These are phyloP conservation scores for Penicillium nucicola DNA, from an alignment of 495 filamentous ascomycete species.

Conservation along the genomic window DNA sequence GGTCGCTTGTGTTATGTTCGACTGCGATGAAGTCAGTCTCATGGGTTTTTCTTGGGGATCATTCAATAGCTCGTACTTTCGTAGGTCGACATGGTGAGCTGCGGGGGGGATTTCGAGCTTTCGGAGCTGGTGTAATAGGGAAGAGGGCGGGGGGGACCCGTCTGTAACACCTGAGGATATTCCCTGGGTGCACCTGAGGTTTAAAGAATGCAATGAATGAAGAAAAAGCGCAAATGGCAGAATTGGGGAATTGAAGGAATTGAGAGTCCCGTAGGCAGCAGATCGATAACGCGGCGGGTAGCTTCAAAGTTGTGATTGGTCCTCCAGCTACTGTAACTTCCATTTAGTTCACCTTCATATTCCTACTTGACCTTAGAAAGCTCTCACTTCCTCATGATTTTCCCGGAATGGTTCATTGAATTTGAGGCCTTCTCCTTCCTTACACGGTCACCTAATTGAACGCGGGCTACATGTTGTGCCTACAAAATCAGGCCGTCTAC, in stretches of 20 bases:
- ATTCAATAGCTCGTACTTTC: conserved; percentile 38
- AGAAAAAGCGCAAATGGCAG: not conserved
- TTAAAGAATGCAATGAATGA: not conserved
- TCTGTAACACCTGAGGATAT: conserved; percentile 14
- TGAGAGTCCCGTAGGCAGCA: conserved; percentile 16
- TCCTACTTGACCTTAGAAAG: too few species aligned
- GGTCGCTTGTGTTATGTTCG: conserved; percentile 70
- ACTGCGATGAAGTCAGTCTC: conserved; percentile 45
- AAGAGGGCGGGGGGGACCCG: conserved; percentile 14
- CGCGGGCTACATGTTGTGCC: too few species aligned
- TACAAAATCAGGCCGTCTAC: too few species aligned
- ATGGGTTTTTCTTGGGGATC: not conserved
- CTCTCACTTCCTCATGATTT: too few species aligned
- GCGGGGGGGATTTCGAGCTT: conserved; percentile 2
- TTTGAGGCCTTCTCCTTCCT: too few species aligned
- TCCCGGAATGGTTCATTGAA: too few species aligned
- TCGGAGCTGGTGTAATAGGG: not conserved
- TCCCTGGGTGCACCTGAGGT: conserved; percentile 1
- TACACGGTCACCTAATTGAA: too few species aligned
- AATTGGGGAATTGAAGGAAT: not conserved
- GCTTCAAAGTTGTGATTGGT: conserved; percentile 2
- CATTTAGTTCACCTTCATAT: too few species aligned
- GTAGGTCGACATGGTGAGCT: conserved; percentile 52
- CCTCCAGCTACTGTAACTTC: not conserved
- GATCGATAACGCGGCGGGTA: conserved; percentile 26